phyloP scores from a whole-genome alignment of 2,329 filamentous ascomycete genomes.

The Sarocladium kiliense region DNA sequence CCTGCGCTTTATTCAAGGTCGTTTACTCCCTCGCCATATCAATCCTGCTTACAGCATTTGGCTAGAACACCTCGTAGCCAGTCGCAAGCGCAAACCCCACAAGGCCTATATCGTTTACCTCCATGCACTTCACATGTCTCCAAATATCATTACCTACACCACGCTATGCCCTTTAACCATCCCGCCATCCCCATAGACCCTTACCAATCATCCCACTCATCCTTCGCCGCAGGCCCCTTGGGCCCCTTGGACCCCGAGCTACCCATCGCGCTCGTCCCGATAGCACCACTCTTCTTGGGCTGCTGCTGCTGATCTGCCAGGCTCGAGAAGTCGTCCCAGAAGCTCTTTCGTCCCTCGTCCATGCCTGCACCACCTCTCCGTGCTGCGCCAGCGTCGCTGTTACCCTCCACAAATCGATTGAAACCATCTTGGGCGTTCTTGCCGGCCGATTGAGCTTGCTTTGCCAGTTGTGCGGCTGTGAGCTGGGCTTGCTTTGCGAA shows the following conservation, averaged over 20 bases:
- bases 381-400: slow-evolving; percentile 27
- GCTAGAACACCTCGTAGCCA: no score
- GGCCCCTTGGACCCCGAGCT: slow-evolving; percentile 20
- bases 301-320: slow-evolving; percentile 51
- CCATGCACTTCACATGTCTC: not conserved
- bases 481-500: slow-evolving; percentile 62
- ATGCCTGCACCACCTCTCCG: slow-evolving; percentile 46
- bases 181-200: slow-evolving; percentile 2
- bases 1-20: no score
- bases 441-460: slow-evolving; percentile 63
- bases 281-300: slow-evolving; percentile 37
- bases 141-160: slow-evolving; percentile 1
- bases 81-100: no score
- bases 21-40: no score
- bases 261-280: slow-evolving; percentile 56
- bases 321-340: slow-evolving; percentile 87
- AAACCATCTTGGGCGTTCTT: slow-evolving; percentile 74
- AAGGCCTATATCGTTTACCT: not conserved
- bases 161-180: not conserved
- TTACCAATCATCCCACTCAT: slow-evolving; percentile 64
- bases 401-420: slow-evolving; percentile 82
- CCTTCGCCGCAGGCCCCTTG: slow-evolving; percentile 35
- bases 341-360: slow-evolving; percentile 68
- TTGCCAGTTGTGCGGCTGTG: slow-evolving; percentile 60
- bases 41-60: no score